phyloP scores from a whole-genome alignment of 1,139 yeast species.

The Saccharomyces hybrid region DNA sequence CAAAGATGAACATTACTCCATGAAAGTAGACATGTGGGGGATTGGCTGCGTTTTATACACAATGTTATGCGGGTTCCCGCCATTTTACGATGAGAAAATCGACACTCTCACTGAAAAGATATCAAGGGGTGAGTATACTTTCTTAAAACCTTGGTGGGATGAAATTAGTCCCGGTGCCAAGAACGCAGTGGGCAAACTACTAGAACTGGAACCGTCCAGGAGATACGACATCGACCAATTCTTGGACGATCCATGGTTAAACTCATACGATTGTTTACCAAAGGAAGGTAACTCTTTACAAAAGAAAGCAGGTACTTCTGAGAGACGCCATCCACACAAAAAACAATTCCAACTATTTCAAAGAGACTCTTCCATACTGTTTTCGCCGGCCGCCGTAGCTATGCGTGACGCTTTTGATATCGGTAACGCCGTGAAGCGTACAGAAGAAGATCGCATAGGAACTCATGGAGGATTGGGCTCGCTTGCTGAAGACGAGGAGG shows the following conservation, averaged over 20 bases:
- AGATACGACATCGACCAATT: slow-evolving; percentile 76
- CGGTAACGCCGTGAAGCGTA: slow-evolving; percentile 87
- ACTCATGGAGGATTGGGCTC: slow-evolving; percentile 11
- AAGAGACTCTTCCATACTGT: slow-evolving; percentile 30
- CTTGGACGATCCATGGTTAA: slow-evolving; percentile 75
- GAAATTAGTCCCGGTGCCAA: slow-evolving; percentile 78
- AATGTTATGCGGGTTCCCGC: slow-evolving; percentile 89
- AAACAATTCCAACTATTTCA: slow-evolving; percentile 10
- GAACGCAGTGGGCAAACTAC: slow-evolving; percentile 60
- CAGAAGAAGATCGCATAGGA: slow-evolving; percentile 64
- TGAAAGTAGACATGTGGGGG: slow-evolving; percentile 94
- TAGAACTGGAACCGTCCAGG: slow-evolving; percentile 73
- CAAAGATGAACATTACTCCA: slow-evolving; percentile 74
- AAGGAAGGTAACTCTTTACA: slow-evolving; percentile 9
- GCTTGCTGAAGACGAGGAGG: slow-evolving; percentile 18
- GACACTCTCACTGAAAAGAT: slow-evolving; percentile 77
- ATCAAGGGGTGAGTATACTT: slow-evolving; percentile 75
- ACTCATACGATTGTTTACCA: slow-evolving; percentile 19
- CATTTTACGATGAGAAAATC: slow-evolving; percentile 84
- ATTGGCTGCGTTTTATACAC: slow-evolving; percentile 89
- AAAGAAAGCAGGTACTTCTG: slow-evolving; percentile 8
- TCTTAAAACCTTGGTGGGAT: slow-evolving; percentile 95
- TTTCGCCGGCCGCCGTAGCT: slow-evolving; percentile 87
- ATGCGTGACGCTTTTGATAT: slow-evolving; percentile 93
- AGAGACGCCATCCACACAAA: slow-evolving; percentile 1